Conservation (phyloP, 306 rosid species). For the Arachis stenosperma region DNA sequence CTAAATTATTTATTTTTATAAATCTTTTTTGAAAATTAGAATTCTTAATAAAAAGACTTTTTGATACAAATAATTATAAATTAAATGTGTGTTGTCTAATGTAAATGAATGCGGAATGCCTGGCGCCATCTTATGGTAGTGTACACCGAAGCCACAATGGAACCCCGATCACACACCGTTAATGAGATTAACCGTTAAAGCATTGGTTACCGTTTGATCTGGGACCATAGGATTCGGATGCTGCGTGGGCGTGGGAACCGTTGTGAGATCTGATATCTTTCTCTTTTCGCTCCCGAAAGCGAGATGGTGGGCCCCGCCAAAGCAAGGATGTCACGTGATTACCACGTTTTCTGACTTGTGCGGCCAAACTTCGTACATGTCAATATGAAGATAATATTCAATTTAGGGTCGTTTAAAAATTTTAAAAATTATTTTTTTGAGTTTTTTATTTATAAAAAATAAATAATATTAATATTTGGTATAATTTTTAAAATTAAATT, state of each 20-base stretch:
- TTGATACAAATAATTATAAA: too few relatives aligned
- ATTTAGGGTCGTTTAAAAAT: too few relatives aligned
- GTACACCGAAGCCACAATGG: neutral
- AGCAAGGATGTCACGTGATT: constrained; percentile 4
- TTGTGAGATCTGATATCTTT: constrained; percentile 1
- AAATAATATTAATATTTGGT: too few relatives aligned
- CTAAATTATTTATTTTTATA: too few relatives aligned
- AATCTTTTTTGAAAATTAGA: too few relatives aligned
- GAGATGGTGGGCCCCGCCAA: constrained; percentile 16
- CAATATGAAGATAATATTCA: too few relatives aligned
- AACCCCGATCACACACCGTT: neutral
- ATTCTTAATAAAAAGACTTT: too few relatives aligned
- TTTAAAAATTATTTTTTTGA: too few relatives aligned
- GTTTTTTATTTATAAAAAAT: too few relatives aligned
- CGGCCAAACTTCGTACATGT: neutral
- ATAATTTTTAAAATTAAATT: too few relatives aligned
- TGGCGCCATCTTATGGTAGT: neutral
- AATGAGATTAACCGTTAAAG: neutral
- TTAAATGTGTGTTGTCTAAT: too few relatives aligned
- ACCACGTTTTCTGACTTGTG: neutral
- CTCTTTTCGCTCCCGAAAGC: neutral
- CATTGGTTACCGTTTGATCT: neutral
- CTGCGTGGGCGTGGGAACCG: constrained; percentile 13
- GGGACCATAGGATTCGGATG: constrained; percentile 23
- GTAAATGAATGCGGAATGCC: too few relatives aligned